Evolutionary conservation across 495 filamentous ascomycete species (phyloP), one percentile per base, ranked within the genome.

Genomic region (Aspergillus wentii): DNA sequence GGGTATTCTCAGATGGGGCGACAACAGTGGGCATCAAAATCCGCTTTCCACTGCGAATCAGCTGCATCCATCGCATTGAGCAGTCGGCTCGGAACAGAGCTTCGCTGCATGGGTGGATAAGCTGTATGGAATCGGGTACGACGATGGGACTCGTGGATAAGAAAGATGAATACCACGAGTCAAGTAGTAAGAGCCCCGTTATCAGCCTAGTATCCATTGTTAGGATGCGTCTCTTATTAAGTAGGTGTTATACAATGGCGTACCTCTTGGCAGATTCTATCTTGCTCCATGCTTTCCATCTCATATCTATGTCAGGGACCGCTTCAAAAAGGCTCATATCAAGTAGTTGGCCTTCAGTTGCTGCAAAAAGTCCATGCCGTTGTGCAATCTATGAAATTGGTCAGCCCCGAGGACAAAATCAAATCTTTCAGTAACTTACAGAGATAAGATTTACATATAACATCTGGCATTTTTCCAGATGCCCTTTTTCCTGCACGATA

Each of bases 211-310:
- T 19, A n/a, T n/a, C n/a, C n/a, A n/a, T 33, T 13, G 17, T 32
- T 8, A 41, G 43, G 4, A 25, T 27, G 16, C 17, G 33, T 33
- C 2, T 16, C n/a, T 18, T 23, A n/a, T 10, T 17, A 4, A 2
- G 2, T 16, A 1, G 41, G 7, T 5, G 10, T 16, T 27, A 8
- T 4, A 5, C 1, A 8, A 17, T 5, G 21, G 38, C 57, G 40
- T 38, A 72, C 71, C 69, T 56, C 30, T 76, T 76, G 0, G 57
- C 60, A 17, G 64, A 70, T 51, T 76, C 72, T 5, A 76, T 62
- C 32, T 63, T 69, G 41, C 62, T 64, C 72, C 72, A 76, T 3
- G 69, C 66, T 40, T 74, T 74, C 72, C 72, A 76, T 51, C 69
- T 52, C 30, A 59, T 54, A 21, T 73, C 72, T 14, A 68, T 57